phyloP scores from a whole-genome alignment of 2,329 filamentous ascomycete genomes.

The Talaromyces piceae region DNA sequence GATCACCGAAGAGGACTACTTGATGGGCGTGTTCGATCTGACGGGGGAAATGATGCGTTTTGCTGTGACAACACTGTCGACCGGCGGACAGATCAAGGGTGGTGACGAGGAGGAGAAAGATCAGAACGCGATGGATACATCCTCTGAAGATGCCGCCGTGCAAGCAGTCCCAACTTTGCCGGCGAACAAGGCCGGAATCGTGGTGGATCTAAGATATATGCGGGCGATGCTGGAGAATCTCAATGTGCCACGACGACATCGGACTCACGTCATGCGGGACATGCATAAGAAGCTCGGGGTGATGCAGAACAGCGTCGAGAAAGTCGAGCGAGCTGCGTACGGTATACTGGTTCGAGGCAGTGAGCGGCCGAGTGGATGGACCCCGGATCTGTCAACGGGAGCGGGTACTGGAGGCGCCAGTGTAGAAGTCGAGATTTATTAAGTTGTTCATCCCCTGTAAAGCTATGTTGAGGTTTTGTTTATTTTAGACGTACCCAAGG shows the following conservation, averaged over 20 bases:
- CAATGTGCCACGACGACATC: constrained; percentile 47
- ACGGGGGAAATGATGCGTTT: constrained; percentile 97
- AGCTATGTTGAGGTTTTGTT: no score
- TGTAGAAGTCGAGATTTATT: constrained; percentile 30
- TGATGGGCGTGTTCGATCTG: constrained; percentile 86
- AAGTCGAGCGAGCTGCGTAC: constrained; percentile 88
- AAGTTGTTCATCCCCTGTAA: no score
- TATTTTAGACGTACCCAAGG: no score
- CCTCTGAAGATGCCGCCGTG: neutral
- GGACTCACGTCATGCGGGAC: constrained; percentile 46
- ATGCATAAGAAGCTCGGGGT: constrained; percentile 75
- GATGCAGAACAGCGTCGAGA: constrained; percentile 82
- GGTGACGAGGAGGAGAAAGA: constrained; percentile 4
- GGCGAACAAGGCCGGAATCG: constrained; percentile 53
- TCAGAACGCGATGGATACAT: constrained; percentile 18
- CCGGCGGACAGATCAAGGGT: constrained; percentile 50
- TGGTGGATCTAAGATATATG: constrained; percentile 73
- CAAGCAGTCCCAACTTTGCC: constrained; percentile 11
- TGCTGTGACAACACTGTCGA: constrained; percentile 79
- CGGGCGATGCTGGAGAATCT: constrained; percentile 70
- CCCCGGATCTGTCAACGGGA: constrained; percentile 59
- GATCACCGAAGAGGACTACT: constrained; percentile 74
- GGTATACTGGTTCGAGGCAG: constrained; percentile 78
- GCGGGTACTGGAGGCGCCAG: constrained; percentile 13
- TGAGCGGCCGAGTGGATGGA: constrained; percentile 85